These are phyloP conservation scores for Ajuga chamaepitys DNA, from an alignment of 257 asterid species.

Conservation along the genomic window DNA sequence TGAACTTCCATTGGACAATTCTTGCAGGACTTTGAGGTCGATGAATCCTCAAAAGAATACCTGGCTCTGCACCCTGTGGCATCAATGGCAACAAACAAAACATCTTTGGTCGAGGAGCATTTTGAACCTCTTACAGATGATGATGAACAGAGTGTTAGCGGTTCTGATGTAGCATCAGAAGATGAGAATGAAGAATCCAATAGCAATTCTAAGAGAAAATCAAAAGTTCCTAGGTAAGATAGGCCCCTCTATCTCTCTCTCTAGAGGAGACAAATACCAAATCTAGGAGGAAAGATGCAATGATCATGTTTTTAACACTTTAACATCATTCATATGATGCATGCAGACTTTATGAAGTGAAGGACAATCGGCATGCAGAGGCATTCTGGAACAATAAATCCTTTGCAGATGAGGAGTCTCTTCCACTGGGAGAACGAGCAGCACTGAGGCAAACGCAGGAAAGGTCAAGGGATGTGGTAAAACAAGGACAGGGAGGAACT, in stretches of 20 bases:
- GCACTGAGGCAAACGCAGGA: conserved; percentile 29
- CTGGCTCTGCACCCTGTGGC: conserved; percentile 71
- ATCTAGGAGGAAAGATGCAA: too few species aligned
- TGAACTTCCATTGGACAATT: not conserved
- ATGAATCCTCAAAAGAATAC: conserved; percentile 63
- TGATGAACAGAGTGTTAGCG: conserved; percentile 41
- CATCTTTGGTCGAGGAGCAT: conserved; percentile 73
- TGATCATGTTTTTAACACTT: not conserved
- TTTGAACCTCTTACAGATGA: conserved; percentile 63
- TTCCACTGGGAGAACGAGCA: conserved; percentile 74
- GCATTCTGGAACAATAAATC: conserved; percentile 66
- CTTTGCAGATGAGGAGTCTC: conserved; percentile 69
- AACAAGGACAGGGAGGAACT: conserved; percentile 77
- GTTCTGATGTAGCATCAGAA: conserved; percentile 57
- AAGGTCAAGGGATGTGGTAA: conserved; percentile 35
- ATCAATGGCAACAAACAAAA: conserved; percentile 45
- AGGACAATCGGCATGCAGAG: conserved; percentile 85
- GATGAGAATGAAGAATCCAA: conserved; percentile 34
- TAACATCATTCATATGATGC: not conserved
- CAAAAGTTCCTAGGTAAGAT: conserved; percentile 58
- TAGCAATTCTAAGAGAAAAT: conserved; percentile 30
- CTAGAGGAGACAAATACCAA: too few species aligned
- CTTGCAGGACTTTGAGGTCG: conserved; percentile 80
- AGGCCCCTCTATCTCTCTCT: not conserved
- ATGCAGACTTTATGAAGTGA: conserved; percentile 79